A percentile compares a stretch with the other conserved stretches of the same genome.
Conservation (phyloP, 192 early-diverging fungal genomes). For the Mortierella claussenii region DNA sequence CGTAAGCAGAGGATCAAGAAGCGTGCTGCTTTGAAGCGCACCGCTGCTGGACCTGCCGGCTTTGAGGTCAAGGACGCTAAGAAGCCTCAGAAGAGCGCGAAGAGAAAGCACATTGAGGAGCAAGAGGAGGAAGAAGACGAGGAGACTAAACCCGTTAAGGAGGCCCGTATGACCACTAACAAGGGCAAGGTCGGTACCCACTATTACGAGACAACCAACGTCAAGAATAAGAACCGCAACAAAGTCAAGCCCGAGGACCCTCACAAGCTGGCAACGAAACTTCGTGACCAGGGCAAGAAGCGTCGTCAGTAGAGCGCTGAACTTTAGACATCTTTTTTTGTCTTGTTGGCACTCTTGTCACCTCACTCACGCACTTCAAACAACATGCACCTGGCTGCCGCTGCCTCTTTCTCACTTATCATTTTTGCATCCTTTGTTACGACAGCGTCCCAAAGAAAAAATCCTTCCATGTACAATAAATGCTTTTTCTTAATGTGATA, state of each 20-base stretch:
- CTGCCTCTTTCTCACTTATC: too few species aligned
- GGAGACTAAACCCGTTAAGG: conserved; percentile 64
- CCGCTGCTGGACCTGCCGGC: conserved; percentile 12
- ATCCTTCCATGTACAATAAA: conserved; percentile 37
- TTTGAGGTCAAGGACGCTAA: conserved; percentile 37
- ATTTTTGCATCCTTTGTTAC: too few species aligned
- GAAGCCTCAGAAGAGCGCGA: conserved; percentile 26
- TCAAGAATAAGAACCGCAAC: conserved; percentile 94
- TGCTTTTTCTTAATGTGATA: neutral
- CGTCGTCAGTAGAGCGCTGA: conserved; percentile 32
- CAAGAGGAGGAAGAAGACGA: conserved; percentile 48
- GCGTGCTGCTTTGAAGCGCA: conserved; percentile 45
- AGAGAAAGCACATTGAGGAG: conserved; percentile 43
- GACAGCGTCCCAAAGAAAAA: too few species aligned
- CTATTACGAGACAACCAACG: conserved; percentile 93
- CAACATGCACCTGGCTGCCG: too few species aligned
- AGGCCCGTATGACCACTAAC: conserved; percentile 89
- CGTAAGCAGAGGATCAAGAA: conserved; percentile 53
- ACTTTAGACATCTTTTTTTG: neutral
- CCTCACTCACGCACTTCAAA: conserved; percentile 5
- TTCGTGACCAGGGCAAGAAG: conserved; percentile 58
- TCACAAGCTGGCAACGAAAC: conserved; percentile 57
- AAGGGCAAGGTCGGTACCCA: conserved; percentile 91
- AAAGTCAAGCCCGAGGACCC: conserved; percentile 79
- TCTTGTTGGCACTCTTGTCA: neutral